These are phyloP conservation scores for thale cress (Arabidopsis thaliana) DNA, from an alignment of 345 rosid species.

Conservation along the genomic window DNA sequence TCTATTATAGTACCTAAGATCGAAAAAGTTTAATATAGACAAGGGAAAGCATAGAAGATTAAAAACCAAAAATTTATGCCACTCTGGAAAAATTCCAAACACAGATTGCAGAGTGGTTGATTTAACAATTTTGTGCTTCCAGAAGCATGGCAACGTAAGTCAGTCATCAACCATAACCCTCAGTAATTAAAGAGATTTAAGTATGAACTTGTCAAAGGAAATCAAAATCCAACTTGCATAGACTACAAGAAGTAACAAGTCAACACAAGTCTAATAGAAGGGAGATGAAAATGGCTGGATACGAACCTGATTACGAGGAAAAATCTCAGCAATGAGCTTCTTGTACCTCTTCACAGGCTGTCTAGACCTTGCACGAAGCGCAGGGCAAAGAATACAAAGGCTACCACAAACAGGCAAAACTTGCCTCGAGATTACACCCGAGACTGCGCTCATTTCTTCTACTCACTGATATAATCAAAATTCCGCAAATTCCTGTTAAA, in stretches of 20 bases:
- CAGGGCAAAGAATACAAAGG: slow-evolving; percentile 91
- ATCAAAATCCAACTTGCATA: neutral
- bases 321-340: slow-evolving; percentile 90
- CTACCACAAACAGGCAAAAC: slow-evolving; percentile 90
- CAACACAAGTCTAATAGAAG: neutral
- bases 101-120: slow-evolving; percentile 5
- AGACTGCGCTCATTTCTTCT: slow-evolving; percentile 66
- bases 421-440: slow-evolving; percentile 93
- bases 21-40: neutral
- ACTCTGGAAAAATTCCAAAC: neutral
- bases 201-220: neutral
- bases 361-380: slow-evolving; percentile 86
- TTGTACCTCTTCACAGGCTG: slow-evolving; percentile 98
- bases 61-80: neutral
- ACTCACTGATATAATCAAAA: slow-evolving; percentile 19
- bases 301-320: slow-evolving; percentile 83
- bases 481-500: slow-evolving; percentile 19
- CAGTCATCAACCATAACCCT: neutral
- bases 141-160: slow-evolving; percentile 7
- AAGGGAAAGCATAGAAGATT: slow-evolving; percentile 9
- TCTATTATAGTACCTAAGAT: slow-evolving; percentile 3
- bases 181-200: neutral
- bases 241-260: slow-evolving; percentile 11
- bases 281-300: neutral
- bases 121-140: neutral